A percentile compares a stretch with the other conserved stretches of the same genome.
phyloP scores from a whole-genome alignment of 225 moss, liverwort and hornwort genomes.

The Asterella californica region DNA sequence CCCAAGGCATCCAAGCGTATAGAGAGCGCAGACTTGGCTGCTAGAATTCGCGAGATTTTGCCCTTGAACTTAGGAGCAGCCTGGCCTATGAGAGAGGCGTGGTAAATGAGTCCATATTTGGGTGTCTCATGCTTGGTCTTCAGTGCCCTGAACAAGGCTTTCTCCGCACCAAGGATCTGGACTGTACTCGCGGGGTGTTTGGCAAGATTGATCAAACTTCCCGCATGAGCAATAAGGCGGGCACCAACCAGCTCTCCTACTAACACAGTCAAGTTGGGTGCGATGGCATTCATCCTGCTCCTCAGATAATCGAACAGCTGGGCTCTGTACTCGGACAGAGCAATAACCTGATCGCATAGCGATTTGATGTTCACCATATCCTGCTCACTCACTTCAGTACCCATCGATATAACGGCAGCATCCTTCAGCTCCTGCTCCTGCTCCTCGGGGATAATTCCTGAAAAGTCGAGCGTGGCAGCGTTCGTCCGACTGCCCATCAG shows the following conservation, averaged over 20 bases:
- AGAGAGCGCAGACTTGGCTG: constrained; percentile 75
- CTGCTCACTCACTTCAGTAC: constrained; percentile 83
- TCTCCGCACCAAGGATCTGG: constrained; percentile 91
- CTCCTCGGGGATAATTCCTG: constrained; percentile 68
- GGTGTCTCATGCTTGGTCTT: constrained; percentile 96
- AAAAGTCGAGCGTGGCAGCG: constrained; percentile 70
- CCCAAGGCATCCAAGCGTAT: constrained; percentile 81
- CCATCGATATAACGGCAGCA: constrained; percentile 81
- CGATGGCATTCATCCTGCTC: constrained; percentile 86
- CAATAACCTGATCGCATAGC: constrained; percentile 79
- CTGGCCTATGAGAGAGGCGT: constrained; percentile 83
- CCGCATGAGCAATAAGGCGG: constrained; percentile 76
- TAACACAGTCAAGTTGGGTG: constrained; percentile 75
- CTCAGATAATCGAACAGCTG: constrained; percentile 77
- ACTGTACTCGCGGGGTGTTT: constrained; percentile 86
- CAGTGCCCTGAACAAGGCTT: constrained; percentile 81
- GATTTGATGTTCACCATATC: constrained; percentile 85
- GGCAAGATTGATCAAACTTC: constrained; percentile 73
- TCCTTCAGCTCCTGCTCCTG: constrained; percentile 80
- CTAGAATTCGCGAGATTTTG: constrained; percentile 83
- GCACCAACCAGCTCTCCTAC: constrained; percentile 85
- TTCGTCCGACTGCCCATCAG: constrained; percentile 68
- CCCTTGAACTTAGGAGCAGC: constrained; percentile 88
- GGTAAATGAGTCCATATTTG: constrained; percentile 90
- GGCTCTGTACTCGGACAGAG: constrained; percentile 63